Base-by-base conservation (phyloP, 331 rosid species). In the Prunus yedoensis region DNA sequence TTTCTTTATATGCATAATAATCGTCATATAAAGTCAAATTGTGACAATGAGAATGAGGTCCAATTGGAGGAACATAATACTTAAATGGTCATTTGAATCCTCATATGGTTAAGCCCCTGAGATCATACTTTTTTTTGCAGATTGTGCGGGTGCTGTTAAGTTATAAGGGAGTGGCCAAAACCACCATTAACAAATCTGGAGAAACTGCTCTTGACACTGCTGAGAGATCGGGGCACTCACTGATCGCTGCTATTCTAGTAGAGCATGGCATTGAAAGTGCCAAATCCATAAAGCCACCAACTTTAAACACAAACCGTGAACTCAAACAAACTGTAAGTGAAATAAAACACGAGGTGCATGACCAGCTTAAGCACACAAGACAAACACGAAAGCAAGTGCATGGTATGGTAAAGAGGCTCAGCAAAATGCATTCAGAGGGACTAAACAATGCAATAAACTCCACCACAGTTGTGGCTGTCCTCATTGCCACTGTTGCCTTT, bases 381-480 rank as follows among this genome's bases (percentile, higher is more conserved):
- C 87, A 82, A 81, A 91, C 96, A 10, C 82, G 88, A 47, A 79
- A 87, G 66, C 89, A 86, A 3, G 88, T 91, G 81, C 88, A 70
- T 75, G 91, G 85, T 6, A 88, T 91, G 80, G 91, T 82, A 8
- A 91, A 88, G 73, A 79, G 91, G 68, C 83, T 91, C 38, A 83
- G 85, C 86, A 91, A 89, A 77, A 88, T 89, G 95, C 91, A 89
- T 21, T 51, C 88, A 1, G 95, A 89, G 66, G 97, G 97, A 43
- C 93, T 91, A 47, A 91, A 91, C 88, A 91, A 91, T 7, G 97
- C 97, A 23, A 88, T 88, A 74, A 91, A 74, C 86, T 91, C 95
- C 76, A 89, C 89, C 71, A 91, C 90, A 3, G 50, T 91, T 18
- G 95, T 89, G 71, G 97, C 95, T 61, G 91, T 89, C 53, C 91